These are phyloP conservation scores for Hamamelis virginiana DNA, from an alignment of 164 flowering plant genomes.

Conservation along the genomic window DNA sequence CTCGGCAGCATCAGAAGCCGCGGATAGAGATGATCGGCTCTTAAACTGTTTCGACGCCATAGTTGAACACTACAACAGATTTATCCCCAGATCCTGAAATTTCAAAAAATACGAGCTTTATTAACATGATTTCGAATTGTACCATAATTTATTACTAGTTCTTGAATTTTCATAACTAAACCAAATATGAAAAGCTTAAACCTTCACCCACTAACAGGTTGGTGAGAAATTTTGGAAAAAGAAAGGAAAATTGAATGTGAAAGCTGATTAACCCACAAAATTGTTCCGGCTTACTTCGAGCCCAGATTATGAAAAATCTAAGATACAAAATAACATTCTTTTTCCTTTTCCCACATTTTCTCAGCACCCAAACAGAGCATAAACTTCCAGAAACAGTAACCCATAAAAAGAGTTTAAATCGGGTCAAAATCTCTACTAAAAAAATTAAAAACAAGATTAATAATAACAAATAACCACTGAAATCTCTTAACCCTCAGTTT, in stretches of 20 bases:
- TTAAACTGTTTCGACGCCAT: constrained; percentile 61
- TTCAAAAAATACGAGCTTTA: background rate
- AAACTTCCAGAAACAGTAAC: background rate
- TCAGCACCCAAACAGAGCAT: constrained; percentile 11
- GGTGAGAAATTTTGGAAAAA: background rate
- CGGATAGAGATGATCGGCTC: constrained; percentile 41
- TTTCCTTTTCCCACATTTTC: background rate
- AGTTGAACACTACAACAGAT: background rate
- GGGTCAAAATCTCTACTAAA: background rate
- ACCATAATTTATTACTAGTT: background rate
- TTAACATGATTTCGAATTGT: background rate
- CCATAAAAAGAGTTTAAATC: background rate
- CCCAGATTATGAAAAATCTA: background rate
- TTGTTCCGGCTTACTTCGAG: background rate
- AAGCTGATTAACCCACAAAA: background rate
- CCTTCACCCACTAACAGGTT: background rate
- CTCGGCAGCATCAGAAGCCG: constrained; percentile 39
- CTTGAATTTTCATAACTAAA: background rate
- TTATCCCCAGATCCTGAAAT: constrained; percentile 16
- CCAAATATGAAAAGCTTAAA: background rate
- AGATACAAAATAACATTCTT: background rate
- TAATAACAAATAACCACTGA: background rate
- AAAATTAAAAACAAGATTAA: background rate
- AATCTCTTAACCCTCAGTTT: background rate
- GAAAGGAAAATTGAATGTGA: background rate